These are phyloP conservation scores for Paxillus ammoniavirescens DNA, from an alignment of 768 basidiomycete species.

Conservation along the genomic window DNA sequence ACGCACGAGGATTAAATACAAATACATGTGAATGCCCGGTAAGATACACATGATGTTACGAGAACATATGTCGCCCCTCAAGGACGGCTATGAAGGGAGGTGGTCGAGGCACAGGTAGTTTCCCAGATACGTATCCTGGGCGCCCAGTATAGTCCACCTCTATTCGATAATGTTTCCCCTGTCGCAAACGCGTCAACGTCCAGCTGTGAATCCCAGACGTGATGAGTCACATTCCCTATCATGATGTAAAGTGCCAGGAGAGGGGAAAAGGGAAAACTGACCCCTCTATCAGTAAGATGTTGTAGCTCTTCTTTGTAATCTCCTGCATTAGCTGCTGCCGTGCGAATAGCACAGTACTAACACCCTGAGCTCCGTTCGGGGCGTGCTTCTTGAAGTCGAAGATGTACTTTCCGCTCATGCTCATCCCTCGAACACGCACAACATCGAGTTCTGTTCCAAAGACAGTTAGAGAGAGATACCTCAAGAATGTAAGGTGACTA, in stretches of 20 bases:
- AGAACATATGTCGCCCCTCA: slow-evolving; percentile 33
- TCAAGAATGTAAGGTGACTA: slow-evolving; percentile 22
- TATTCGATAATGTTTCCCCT: slow-evolving; percentile 59
- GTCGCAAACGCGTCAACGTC: slow-evolving; percentile 63
- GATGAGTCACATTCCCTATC: not conserved
- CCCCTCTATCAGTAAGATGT: slow-evolving; percentile 69
- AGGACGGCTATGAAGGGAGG: slow-evolving; percentile 73
- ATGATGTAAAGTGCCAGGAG: not conserved
- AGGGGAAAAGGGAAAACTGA: slow-evolving; percentile 24
- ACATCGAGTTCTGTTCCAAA: slow-evolving; percentile 54
- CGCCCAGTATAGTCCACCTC: slow-evolving; percentile 70
- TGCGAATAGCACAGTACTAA: slow-evolving; percentile 58
- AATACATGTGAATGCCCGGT: slow-evolving; percentile 25
- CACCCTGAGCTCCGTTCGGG: slow-evolving; percentile 45
- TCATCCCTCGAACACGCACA: slow-evolving; percentile 47
- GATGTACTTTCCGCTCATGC: slow-evolving; percentile 60
- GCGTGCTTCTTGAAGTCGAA: slow-evolving; percentile 52
- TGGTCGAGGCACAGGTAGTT: slow-evolving; percentile 41
- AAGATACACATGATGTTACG: slow-evolving; percentile 33
- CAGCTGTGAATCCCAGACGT: slow-evolving; percentile 44
- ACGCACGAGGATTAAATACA: slow-evolving; percentile 31
- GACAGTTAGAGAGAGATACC: slow-evolving; percentile 4
- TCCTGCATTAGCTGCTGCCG: slow-evolving; percentile 62
- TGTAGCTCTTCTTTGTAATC: slow-evolving; percentile 53
- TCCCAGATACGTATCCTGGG: slow-evolving; percentile 56